Evolutionary conservation across 345 rosid species (phyloP).

Genomic region (Aquilaria sinensis): DNA sequence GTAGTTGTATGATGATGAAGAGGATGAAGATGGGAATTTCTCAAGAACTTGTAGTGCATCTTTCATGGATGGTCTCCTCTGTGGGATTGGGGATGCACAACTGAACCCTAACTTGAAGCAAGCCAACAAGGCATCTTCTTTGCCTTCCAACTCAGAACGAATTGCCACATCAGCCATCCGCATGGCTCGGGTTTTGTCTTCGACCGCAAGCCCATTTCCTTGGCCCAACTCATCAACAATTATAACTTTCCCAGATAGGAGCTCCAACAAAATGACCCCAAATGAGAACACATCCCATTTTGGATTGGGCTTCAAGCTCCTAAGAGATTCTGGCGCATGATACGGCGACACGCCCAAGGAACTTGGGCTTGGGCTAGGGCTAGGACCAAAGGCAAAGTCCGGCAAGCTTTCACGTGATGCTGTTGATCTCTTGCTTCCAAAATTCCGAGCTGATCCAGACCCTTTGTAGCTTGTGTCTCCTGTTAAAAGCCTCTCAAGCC

Average conservation of each 20-base stretch:
- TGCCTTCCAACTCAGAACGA: conserved; percentile 76
- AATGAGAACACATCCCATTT: conserved; percentile 92
- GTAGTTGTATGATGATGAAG: conserved; percentile 26
- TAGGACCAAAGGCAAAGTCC: conserved; percentile 43
- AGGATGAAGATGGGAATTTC: conserved; percentile 39
- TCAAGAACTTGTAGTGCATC: conserved; percentile 74
- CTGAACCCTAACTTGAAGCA: conserved; percentile 71
- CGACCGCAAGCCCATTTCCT: conserved; percentile 57
- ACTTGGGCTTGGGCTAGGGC: conserved; percentile 63
- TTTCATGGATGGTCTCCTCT: conserved; percentile 82
- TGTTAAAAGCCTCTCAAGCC: conserved; percentile 64
- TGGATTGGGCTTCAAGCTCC: conserved; percentile 73
- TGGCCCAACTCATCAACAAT: conserved; percentile 80
- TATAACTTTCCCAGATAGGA: conserved; percentile 61
- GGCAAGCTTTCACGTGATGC: conserved; percentile 41
- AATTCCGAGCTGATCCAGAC: conserved; percentile 45
- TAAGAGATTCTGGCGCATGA: conserved; percentile 76
- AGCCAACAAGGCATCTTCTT: conserved; percentile 71
- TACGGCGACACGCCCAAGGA: conserved; percentile 53
- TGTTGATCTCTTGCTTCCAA: conserved; percentile 62
- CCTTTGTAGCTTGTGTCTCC: conserved; percentile 62
- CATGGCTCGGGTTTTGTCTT: conserved; percentile 55
- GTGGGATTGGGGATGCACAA: conserved; percentile 82
- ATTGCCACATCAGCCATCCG: conserved; percentile 66
- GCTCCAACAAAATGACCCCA: conserved; percentile 75